phyloP scores from a whole-genome alignment of 2,329 filamentous ascomycete species.

The Rachicladosporium sp. region DNA sequence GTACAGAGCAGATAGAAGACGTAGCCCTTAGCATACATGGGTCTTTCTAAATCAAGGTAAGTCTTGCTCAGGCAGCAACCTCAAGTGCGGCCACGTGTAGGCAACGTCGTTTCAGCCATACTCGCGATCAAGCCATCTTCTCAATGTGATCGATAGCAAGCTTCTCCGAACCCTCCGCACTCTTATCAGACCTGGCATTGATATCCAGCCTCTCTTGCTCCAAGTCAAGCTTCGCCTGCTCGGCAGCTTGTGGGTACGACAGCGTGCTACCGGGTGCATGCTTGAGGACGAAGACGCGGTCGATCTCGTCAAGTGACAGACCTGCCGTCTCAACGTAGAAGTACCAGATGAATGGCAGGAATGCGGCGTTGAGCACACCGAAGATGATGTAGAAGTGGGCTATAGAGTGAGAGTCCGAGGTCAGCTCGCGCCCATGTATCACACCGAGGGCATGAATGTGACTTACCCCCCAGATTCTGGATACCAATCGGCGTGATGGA shows the following conservation, averaged over 20 bases:
- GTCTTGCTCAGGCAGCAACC: too few species aligned
- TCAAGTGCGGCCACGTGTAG: too few species aligned
- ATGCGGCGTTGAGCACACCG: constrained; percentile 37
- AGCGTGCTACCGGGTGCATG: constrained; percentile 3
- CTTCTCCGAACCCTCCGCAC: not conserved
- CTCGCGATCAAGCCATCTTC: too few species aligned
- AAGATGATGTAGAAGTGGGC: constrained; percentile 28
- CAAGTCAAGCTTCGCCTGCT: constrained; percentile 5
- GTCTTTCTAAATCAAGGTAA: too few species aligned
- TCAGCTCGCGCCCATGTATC: too few species aligned
- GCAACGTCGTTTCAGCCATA: too few species aligned
- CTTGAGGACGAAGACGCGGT: constrained; percentile 7
- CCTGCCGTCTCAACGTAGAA: constrained; percentile 8
- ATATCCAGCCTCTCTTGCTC: constrained; percentile 5
- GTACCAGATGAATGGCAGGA: constrained; percentile 38
- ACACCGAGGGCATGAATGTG: not conserved
- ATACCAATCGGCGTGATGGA: constrained; percentile 9
- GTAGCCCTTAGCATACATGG: too few species aligned
- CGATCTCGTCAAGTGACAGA: constrained; percentile 8
- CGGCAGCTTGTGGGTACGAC: constrained; percentile 3
- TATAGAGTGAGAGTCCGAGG: too few species aligned
- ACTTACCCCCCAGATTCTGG: not conserved
- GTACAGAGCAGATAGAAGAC: too few species aligned
- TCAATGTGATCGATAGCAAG: too few species aligned
- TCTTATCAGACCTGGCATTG: not conserved